Evolutionary conservation across 2,329 filamentous ascomycete species (phyloP), one percentile per base, ranked within the genome.

Genomic region (Neonectria neomacrospora): DNA sequence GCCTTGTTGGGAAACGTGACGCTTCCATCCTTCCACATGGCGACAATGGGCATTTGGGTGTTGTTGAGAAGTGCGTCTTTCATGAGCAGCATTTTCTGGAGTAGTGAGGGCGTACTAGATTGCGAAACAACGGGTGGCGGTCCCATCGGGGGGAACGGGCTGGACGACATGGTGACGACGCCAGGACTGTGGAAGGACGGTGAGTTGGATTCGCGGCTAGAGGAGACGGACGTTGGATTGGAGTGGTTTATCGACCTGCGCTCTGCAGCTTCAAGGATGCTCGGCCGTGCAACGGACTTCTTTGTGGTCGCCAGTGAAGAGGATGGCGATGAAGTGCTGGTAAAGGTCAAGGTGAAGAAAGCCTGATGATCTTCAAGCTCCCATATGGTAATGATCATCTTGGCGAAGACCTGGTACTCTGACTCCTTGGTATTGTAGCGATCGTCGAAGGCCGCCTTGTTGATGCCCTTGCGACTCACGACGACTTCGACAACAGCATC

Each of bases 1-100:
- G 90, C 90, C 68, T 85, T 86, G 72, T 95, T 95, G 4, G 91
- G 89, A 45, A 93, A 88, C 0, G 87, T 89, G 50, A 93, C 88
- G 51, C 87, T 90, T 56, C 90, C 88, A 67, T 95, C 92, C 73
- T 90, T 91, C 92, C 92, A 94, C 88, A 94, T 91, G 23, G 90
- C 90, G 47, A 94, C 81, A 22, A 93, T 90, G 0, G 92, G 91
- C 73, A 92, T 88, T 64, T 88, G 86, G 26, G 92, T 91, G 41
- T 88, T 91, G 73, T 93, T 91, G 7, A 95, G 80, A 20, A 94
- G 82, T 1, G 91, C 91, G 73, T 94, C 91, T 75, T 94, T 94
- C 80, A 95, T 87, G 54, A 89, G 82, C 8, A 86, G 88, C 58
- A 92, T 87, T 74, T 94, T 95, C 70, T 92, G 88, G 23, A 93